These are phyloP conservation scores for Ganoderma meredithae DNA, from an alignment of 1,284 basidiomycete species.

Conservation along the genomic window DNA sequence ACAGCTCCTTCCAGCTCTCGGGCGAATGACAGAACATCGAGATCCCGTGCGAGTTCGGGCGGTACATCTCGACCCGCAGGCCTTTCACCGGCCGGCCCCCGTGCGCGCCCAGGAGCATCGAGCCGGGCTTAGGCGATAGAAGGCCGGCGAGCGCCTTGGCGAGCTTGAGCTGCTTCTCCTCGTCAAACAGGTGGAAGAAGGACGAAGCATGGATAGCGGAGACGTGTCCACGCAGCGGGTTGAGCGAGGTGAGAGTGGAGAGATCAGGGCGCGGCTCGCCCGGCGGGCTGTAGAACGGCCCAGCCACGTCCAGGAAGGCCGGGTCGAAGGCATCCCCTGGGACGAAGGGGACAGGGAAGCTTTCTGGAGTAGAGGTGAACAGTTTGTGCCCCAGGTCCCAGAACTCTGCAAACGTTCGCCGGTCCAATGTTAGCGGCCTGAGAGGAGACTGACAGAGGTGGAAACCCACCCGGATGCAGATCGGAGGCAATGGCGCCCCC, in stretches of 20 bases:
- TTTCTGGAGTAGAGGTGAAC: conserved; percentile 43
- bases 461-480: conserved; percentile 41
- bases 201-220: conserved; percentile 56
- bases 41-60: conserved; percentile 1
- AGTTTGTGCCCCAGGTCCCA: conserved; percentile 46
- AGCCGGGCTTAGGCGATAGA: conserved; percentile 47
- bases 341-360: conserved; percentile 54
- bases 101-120: conserved; percentile 47
- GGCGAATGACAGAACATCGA: conserved; percentile 44
- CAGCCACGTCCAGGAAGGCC: conserved; percentile 41
- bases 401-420: conserved; percentile 40
- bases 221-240: conserved; percentile 52
- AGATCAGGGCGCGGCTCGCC: conserved; percentile 41
- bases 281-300: conserved; percentile 39
- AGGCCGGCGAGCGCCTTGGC: conserved; percentile 49
- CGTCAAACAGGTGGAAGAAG: conserved; percentile 61
- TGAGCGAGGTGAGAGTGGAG: conserved; percentile 46
- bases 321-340: conserved; percentile 54
- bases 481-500: conserved; percentile 46
- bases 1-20: conserved; percentile 50
- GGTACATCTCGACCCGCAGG: conserved; percentile 19
- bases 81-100: conserved; percentile 37
- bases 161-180: conserved; percentile 50
- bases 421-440: conserved; percentile 34
- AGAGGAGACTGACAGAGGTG: conserved; percentile 30